Evolutionary conservation across 768 basidiomycete genomes (phyloP), one percentile per base, ranked within the genome.

Genomic region (Suillus discolor): DNA sequence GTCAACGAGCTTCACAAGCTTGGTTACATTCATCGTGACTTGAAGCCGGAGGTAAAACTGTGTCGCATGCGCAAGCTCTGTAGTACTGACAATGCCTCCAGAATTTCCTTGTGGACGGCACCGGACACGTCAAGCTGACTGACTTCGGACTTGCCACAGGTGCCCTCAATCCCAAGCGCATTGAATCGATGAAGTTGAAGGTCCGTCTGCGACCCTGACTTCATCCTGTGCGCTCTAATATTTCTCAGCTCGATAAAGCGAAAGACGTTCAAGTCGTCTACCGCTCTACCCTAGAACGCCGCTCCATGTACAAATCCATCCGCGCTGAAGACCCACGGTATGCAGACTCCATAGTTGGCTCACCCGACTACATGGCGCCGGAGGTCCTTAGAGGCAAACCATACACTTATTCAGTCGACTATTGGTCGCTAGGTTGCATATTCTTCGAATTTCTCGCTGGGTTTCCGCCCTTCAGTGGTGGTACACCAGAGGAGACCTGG

Each of bases 101-200:
- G 96, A 99, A 99, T 77, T 99, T 99, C 82, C 83, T 99, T 62
- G 93, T 99, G 45, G 97, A 99, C 73, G 86, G 92, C 13, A 89
- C 91, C 9, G 97, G 97, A 2, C 97, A 99, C 73, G 97, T 99
- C 75, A 99, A 99, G 76, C 80, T 97, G 49, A 96, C 97, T 6
- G 97, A 99, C 77, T 99, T 99, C 75, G 97, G 97, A 36, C 84
- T 99, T 12, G 97, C 97, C 1, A 97, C 97, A 1, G 97, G 97
- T 23, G 94, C 96, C 4, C 81, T 99, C 60, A 98, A 96, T 76
- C 97, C 97, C 4, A 90, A 87, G 67, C 89, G 93, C 64, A 99
- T 99, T 68, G 97, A 98, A 74, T 96, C 94, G 0, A 81, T 99
- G 65, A 97, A 93, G 81, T 84, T 94, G 73, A 97, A 95, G 85